Evolutionary conservation across 2,329 filamentous ascomycete species (phyloP).

Genomic region (Xylariaceae sp.): DNA sequence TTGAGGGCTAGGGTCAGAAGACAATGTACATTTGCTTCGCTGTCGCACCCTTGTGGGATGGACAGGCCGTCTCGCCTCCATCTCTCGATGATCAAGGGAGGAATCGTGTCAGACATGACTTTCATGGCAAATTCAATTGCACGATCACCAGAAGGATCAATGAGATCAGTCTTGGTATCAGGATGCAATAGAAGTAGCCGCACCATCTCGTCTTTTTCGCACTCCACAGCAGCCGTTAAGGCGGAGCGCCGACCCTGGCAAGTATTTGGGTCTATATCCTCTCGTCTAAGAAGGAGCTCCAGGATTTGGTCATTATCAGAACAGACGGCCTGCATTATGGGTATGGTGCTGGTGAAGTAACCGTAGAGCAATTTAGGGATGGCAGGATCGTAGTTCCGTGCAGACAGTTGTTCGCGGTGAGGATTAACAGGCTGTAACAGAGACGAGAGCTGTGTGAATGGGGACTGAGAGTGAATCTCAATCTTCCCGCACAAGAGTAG

Average conservation of each 20-base stretch:
- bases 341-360: background rate
- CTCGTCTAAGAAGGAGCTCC: background rate
- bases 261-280: background rate
- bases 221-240: background rate
- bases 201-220: background rate
- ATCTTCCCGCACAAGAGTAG: background rate
- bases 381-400: background rate
- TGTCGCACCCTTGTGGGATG: background rate
- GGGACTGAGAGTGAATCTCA: background rate
- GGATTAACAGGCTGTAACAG: background rate
- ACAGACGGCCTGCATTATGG: background rate
- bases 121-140: background rate
- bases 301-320: background rate
- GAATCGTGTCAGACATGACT: background rate
- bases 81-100: background rate
- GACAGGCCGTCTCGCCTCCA: background rate
- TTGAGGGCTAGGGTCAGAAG: background rate
- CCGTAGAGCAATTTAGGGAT: background rate
- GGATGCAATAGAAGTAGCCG: background rate
- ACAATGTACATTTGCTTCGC: background rate
- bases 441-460: background rate
- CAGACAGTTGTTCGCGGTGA: background rate
- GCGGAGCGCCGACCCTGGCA: background rate
- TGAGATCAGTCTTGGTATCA: background rate
- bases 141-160: background rate